Base-by-base conservation (phyloP, 805 yeast species). In the Hanseniaspora clermontiae region DNA sequence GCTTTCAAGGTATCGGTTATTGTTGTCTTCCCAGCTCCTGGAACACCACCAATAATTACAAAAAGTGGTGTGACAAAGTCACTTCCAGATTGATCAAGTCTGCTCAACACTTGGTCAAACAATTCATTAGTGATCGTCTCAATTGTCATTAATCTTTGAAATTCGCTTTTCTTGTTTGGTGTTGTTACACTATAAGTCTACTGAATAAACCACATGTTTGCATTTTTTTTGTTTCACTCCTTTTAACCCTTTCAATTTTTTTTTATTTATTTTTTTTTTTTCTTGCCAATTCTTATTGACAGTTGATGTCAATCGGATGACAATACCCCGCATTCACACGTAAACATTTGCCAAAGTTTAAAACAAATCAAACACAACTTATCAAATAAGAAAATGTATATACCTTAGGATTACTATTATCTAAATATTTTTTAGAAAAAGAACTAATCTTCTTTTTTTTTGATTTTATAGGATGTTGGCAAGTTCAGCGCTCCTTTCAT, bases 11-110 rank as follows among this genome's bases (percentile, higher is more conserved):
- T 56, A 40, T 64, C 64, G 1, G 90, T 81, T 38, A 82, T 63
- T 0, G 95, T 84, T 3, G 90, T 77, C 66, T 87, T 87, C 0
- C 96, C 96, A 0, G 90, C 80, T 6, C 96, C 96, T 2, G 96
- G 95, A 0, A 81, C 75, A 0, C 95, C 96, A 2, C 82, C 81
- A 12, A 88, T 63, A 0, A 84, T 70, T 10, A 88, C 71, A 17
- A 83, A 43, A 2, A 51, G 29, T 8, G 54, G 54, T 2, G 15
- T 6, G 2, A n/a, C 45, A 31, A 31, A n/a, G 9, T 38, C 17
- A 4, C 14, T 19, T 19, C 15, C 29, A 20, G 15, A 17, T 14
- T 9, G 9, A n/a, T 29, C 38, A 12, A 31, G 9, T 11, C n/a
- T 46, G 1, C 5, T 17, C 8, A 17, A 5, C 15, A 46, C 32